phyloP scores from a whole-genome alignment of 2,329 filamentous ascomycete species.

The Rutstroemia sydowiana region DNA sequence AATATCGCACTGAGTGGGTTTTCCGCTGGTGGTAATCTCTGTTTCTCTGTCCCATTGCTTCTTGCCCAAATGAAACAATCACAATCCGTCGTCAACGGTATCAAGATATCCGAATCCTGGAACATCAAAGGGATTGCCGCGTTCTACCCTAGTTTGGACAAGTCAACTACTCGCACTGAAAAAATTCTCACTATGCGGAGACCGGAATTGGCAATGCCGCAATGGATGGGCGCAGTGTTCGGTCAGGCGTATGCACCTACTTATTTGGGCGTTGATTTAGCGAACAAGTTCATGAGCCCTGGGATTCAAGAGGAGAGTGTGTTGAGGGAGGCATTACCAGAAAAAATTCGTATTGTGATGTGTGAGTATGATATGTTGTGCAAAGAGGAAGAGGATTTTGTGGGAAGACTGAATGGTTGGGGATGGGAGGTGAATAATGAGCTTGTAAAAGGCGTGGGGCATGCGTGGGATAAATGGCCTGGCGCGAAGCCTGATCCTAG shows the following conservation, averaged over 20 bases:
- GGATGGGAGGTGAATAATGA: constrained; percentile 18
- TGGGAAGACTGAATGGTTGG: constrained; percentile 16
- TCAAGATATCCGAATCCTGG: not conserved
- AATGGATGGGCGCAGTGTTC: constrained; percentile 10
- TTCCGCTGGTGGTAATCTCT: constrained; percentile 35
- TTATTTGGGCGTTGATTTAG: constrained; percentile 12
- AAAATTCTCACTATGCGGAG: not conserved
- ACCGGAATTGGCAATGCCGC: not conserved
- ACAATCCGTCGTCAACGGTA: not conserved
- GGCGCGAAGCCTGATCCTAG: not conserved
- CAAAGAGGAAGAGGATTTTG: constrained; percentile 19
- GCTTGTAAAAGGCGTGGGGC: constrained; percentile 16
- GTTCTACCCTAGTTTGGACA: constrained; percentile 8
- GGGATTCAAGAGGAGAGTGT: constrained; percentile 16
- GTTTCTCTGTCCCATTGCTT: constrained; percentile 11
- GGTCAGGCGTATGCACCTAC: constrained; percentile 14
- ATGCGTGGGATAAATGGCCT: constrained; percentile 23
- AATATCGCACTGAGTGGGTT: constrained; percentile 39
- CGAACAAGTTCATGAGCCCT: constrained; percentile 6
- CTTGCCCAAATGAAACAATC: constrained; percentile 8
- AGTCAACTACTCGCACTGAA: constrained; percentile 8
- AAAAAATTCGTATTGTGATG: constrained; percentile 17
- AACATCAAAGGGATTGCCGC: not conserved
- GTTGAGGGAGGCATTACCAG: constrained; percentile 16
- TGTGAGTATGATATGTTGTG: constrained; percentile 22